Conservation (phyloP, 345 rosid genomes). For the rapeseed (Brassica napus) region DNA sequence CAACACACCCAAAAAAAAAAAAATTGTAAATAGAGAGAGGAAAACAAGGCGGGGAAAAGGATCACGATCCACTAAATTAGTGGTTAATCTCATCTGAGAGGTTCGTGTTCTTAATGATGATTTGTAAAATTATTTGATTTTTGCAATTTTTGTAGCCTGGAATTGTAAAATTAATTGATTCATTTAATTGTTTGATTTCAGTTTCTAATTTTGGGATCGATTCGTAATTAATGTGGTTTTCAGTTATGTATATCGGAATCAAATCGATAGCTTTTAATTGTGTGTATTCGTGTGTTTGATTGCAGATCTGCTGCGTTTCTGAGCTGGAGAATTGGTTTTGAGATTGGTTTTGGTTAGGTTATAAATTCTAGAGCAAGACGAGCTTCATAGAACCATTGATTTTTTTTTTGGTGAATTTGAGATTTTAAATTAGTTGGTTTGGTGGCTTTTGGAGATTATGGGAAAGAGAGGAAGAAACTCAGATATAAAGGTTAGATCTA, state of each 20-base stretch:
- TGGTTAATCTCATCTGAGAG: not conserved
- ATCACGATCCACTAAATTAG: not conserved
- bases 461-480: conserved; percentile 67
- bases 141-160: not conserved
- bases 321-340: conserved; percentile 35
- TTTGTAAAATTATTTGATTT: not conserved
- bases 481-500: conserved; percentile 52
- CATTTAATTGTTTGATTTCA: too few species aligned
- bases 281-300: conserved; percentile 2
- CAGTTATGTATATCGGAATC: not conserved
- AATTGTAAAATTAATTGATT: not conserved
- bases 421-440: conserved; percentile 37
- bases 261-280: not conserved
- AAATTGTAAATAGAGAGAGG: not conserved
- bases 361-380: conserved; percentile 22
- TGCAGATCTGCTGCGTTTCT: conserved; percentile 30
- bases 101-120: not conserved
- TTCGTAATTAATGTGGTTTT: not conserved
- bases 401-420: conserved; percentile 20
- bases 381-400: conserved; percentile 23
- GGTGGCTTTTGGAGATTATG: conserved; percentile 50
- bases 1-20: not conserved
- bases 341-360: conserved; percentile 43
- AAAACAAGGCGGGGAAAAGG: not conserved
- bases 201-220: not conserved